Evolutionary conservation across 768 basidiomycete genomes (phyloP).

Genomic region (Leccinum subtestaceum): DNA sequence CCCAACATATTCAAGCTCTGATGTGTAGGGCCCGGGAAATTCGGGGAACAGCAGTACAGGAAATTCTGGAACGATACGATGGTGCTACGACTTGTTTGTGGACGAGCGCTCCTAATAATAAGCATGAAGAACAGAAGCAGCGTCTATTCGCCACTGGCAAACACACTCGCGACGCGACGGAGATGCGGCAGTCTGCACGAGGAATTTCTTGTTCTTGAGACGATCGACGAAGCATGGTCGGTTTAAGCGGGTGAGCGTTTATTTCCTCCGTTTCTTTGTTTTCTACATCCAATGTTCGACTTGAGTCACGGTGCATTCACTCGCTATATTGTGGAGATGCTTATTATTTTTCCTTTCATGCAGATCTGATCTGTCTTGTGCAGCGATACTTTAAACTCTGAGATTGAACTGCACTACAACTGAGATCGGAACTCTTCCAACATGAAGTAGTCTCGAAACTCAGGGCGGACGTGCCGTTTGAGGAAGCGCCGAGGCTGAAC

Average conservation of each 20-base stretch:
- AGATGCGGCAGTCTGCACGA: constrained; percentile 94
- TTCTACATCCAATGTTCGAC: neutral
- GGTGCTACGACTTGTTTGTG: too few relatives aligned
- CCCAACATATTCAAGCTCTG: constrained; percentile 88
- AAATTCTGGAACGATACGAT: neutral
- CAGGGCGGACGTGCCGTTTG: neutral
- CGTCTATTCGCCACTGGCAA: constrained; percentile 63
- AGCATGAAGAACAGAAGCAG: constrained; percentile 41
- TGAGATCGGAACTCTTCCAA: neutral
- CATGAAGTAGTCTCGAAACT: neutral
- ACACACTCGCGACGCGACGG: constrained; percentile 61
- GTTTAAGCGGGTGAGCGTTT: constrained; percentile 75
- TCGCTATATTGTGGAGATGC: neutral
- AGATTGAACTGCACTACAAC: neutral
- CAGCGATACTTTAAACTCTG: neutral
- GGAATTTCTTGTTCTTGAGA: constrained; percentile 86
- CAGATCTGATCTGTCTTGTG: neutral
- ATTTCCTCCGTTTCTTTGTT: neutral
- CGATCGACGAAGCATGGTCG: constrained; percentile 82
- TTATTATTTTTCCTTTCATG: neutral
- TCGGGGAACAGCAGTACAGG: constrained; percentile 2
- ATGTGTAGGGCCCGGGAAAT: constrained; percentile 34
- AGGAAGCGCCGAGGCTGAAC: neutral
- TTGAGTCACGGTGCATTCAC: neutral
- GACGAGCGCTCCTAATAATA: constrained; percentile 41